A percentile compares a stretch with the other conserved stretches of the same genome.
Evolutionary conservation across 225 moss, liverwort and hornwort genomes (phyloP).

Genomic region (Marchantia paleacea): DNA sequence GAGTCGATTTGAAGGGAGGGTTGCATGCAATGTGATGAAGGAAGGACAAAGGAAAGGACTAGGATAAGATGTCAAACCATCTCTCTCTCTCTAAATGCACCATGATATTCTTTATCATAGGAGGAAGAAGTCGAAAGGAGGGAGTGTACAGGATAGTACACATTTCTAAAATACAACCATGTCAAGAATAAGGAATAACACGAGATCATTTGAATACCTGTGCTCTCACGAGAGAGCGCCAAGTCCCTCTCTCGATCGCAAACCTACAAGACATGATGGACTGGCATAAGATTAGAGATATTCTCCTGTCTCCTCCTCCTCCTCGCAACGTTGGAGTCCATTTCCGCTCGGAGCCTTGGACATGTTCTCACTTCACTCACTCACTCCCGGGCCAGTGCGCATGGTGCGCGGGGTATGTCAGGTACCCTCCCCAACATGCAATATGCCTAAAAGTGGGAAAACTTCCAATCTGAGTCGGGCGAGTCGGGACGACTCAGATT

Average conservation of each 20-base stretch:
- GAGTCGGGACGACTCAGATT: too few relatives aligned
- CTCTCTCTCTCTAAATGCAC: not conserved
- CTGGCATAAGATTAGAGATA: not conserved
- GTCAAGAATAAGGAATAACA: constrained; percentile 5
- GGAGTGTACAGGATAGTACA: not conserved
- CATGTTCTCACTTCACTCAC: not conserved
- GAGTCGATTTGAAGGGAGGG: too few relatives aligned
- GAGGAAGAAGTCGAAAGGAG: not conserved
- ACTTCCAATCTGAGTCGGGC: constrained; percentile 1
- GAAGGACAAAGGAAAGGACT: not conserved
- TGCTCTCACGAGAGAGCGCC: not conserved
- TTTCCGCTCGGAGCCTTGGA: too few relatives aligned
- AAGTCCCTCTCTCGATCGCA: not conserved
- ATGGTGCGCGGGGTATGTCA: not conserved
- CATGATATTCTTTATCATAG: not conserved
- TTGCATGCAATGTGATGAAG: too few relatives aligned
- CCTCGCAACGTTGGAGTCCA: not conserved
- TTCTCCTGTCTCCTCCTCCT: too few relatives aligned
- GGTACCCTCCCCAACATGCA: not conserved
- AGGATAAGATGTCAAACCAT: not conserved
- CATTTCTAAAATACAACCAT: not conserved
- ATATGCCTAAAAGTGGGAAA: not conserved
- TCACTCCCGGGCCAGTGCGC: too few relatives aligned
- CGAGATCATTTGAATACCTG: not conserved
- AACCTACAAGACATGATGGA: not conserved